Evolutionary conservation across 371 early-diverging fungal genomes (phyloP).

Genomic region (Dichotomocladium elegans): DNA sequence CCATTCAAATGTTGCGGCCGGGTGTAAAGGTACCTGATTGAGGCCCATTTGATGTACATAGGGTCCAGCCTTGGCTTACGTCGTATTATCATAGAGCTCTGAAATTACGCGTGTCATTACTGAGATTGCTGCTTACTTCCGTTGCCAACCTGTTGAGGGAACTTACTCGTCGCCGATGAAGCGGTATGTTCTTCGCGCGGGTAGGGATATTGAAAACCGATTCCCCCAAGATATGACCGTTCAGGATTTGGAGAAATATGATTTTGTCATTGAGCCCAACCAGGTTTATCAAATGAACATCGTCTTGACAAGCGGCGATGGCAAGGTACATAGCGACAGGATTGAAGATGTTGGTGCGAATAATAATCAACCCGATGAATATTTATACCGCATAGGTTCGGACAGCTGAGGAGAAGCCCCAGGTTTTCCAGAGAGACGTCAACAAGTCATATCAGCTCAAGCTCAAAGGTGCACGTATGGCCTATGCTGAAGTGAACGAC

Average conservation of each 20-base stretch:
- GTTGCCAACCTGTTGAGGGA: slow-evolving; percentile 83
- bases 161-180: slow-evolving; percentile 81
- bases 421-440: slow-evolving; percentile 79
- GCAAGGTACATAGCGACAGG: slow-evolving; percentile 38
- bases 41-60: no score
- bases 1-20: slow-evolving; percentile 77
- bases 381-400: slow-evolving; percentile 32
- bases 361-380: not conserved
- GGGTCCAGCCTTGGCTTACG: no score
- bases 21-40: slow-evolving; percentile 51
- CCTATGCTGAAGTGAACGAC: slow-evolving; percentile 69
- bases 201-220: slow-evolving; percentile 83
- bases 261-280: slow-evolving; percentile 74
- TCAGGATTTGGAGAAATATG: slow-evolving; percentile 48
- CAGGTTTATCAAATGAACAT: slow-evolving; percentile 85
- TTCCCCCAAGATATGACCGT: slow-evolving; percentile 67
- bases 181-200: slow-evolving; percentile 80
- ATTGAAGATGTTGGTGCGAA: not conserved
- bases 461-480: slow-evolving; percentile 77
- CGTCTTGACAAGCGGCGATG: slow-evolving; percentile 79
- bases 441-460: slow-evolving; percentile 79
- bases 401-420: slow-evolving; percentile 69
- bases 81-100: slow-evolving; percentile 48
- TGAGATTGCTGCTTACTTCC: slow-evolving; percentile 76
- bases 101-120: slow-evolving; percentile 75